Conservation (phyloP, 2,329 filamentous ascomycete species). For the Stagonosporopsis tanaceti region DNA sequence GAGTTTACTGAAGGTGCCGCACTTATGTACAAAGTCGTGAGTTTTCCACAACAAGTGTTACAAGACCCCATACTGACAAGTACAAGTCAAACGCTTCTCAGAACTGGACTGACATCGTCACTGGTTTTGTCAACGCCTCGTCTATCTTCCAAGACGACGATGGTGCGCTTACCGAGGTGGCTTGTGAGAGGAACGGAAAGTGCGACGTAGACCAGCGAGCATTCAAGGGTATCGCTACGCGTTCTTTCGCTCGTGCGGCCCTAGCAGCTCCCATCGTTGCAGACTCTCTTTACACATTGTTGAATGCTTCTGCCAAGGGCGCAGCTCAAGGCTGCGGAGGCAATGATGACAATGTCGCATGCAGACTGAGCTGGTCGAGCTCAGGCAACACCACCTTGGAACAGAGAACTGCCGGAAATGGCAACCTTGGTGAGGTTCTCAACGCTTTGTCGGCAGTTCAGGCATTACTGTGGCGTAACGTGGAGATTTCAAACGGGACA, state of each 20-base stretch:
- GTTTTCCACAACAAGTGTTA: conserved; percentile 16
- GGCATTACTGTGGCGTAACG: conserved; percentile 30
- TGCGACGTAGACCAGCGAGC: conserved; percentile 72
- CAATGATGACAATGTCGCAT: conserved; percentile 17
- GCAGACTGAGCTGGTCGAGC: conserved; percentile 23
- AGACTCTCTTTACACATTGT: conserved; percentile 22
- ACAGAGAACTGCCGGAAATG: conserved; percentile 13
- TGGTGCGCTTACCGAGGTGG: conserved; percentile 70
- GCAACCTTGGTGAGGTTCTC: conserved; percentile 30
- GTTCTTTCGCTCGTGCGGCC: conserved; percentile 35
- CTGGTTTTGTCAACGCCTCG: conserved; percentile 41
- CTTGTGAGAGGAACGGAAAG: conserved; percentile 65
- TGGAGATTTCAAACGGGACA: conserved; percentile 3
- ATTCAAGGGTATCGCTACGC: conserved; percentile 62
- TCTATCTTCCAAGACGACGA: conserved; percentile 55
- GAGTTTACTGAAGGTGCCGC: conserved; percentile 60
- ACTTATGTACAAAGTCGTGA: conserved; percentile 58
- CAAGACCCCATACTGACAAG: neutral
- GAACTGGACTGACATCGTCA: conserved; percentile 33
- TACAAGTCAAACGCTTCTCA: conserved; percentile 32
- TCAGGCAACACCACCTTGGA: neutral
- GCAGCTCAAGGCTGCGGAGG: conserved; percentile 29
- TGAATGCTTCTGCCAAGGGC: conserved; percentile 33
- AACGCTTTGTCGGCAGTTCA: conserved; percentile 36
- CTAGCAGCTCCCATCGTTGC: conserved; percentile 29